A percentile compares a stretch with the other conserved stretches of the same genome.
Evolutionary conservation across 2,329 filamentous ascomycete species (phyloP).

Genomic region (Monilinia polystroma): DNA sequence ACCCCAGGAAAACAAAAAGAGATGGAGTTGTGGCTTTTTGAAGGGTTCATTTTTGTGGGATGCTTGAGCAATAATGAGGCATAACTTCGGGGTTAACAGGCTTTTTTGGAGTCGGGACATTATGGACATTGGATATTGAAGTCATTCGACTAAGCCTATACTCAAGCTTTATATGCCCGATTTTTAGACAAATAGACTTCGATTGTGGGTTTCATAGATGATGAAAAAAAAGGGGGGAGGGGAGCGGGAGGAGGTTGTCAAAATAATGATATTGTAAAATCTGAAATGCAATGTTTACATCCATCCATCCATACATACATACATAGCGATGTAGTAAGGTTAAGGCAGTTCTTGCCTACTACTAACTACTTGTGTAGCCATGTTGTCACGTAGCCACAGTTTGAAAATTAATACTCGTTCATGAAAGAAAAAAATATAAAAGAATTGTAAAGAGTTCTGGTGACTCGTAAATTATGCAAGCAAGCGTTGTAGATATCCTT

Average conservation of each 20-base stretch:
- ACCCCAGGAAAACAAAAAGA: conserved; percentile 16
- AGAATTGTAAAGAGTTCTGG: background rate
- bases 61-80: background rate
- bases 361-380: too few relatives aligned
- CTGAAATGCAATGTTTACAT: too few relatives aligned
- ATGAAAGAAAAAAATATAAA: background rate
- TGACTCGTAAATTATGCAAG: conserved; percentile 16
- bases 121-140: background rate
- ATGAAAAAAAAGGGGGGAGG: background rate
- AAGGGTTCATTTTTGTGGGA: background rate
- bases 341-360: background rate
- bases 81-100: background rate
- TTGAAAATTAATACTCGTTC: background rate
- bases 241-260: background rate
- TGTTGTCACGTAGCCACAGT: background rate
- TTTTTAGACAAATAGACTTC: background rate
- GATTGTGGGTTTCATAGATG: background rate
- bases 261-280: too few relatives aligned
- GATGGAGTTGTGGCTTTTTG: background rate
- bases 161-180: too few relatives aligned
- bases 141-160: conserved; percentile 1
- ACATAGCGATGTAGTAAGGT: background rate
- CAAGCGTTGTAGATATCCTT: background rate
- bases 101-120: too few relatives aligned
- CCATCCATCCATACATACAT: too few relatives aligned